Conservation (phyloP, 1,284 basidiomycete genomes). For the Malassezia restricta region DNA sequence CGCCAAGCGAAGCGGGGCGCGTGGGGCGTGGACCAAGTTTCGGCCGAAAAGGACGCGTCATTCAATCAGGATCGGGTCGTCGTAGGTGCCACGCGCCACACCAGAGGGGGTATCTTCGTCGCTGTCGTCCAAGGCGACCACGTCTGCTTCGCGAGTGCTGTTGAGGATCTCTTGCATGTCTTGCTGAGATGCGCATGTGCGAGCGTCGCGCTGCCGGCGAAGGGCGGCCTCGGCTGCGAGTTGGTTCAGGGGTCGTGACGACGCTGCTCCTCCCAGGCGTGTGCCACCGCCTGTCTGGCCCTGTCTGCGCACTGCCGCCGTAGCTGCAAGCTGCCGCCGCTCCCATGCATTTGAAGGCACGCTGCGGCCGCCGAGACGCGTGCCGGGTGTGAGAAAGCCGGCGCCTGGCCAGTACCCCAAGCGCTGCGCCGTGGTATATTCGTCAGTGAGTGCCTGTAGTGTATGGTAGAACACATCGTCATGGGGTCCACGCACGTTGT, state of each 20-base stretch:
- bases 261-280: neutral
- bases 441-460: conserved; percentile 19
- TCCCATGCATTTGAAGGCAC: neutral
- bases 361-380: conserved; percentile 11
- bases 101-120: conserved; percentile 2
- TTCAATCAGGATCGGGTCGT: conserved; percentile 2
- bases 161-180: neutral
- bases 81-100: neutral
- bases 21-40: neutral
- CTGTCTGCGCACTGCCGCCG: neutral
- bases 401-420: conserved; percentile 17
- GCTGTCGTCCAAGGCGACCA: conserved; percentile 2
- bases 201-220: neutral
- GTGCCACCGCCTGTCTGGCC: neutral
- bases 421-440: conserved; percentile 15
- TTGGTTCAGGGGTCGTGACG: neutral
- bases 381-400: conserved; percentile 18
- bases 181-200: conserved; percentile 7
- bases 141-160: neutral
- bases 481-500: conserved; percentile 29
- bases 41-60: neutral
- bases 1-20: neutral
- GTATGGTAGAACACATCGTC: conserved; percentile 19
- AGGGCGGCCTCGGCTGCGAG: conserved; percentile 14
- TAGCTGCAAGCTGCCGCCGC: neutral